Evolutionary conservation across 306 rosid species (phyloP).

Genomic region (Inga leiocalycina): DNA sequence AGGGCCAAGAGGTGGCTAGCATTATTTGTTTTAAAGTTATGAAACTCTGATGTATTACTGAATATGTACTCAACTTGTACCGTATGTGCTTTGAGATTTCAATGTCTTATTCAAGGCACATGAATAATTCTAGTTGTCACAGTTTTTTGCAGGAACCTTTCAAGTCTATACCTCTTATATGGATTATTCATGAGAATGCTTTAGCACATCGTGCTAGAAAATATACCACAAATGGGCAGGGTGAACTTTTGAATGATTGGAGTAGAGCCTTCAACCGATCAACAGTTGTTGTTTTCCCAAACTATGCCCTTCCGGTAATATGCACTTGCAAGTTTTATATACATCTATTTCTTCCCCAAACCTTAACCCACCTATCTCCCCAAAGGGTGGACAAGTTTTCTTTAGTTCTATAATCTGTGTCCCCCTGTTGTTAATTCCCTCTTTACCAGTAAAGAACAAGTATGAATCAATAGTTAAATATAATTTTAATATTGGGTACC

Average conservation of each 20-base stretch:
- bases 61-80: neutral
- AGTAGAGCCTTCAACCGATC: constrained; percentile 84
- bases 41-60: neutral
- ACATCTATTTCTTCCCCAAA: neutral
- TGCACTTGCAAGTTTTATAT: constrained; percentile 30
- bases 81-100: constrained; percentile 6
- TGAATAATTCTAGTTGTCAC: constrained; percentile 68
- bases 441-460: constrained; percentile 13
- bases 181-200: constrained; percentile 78
- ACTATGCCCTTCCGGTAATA: constrained; percentile 88
- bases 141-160: constrained; percentile 98
- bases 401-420: constrained; percentile 1
- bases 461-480: neutral
- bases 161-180: constrained; percentile 83
- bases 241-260: constrained; percentile 87
- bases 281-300: constrained; percentile 90
- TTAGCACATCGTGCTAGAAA: constrained; percentile 76
- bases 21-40: neutral
- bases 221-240: constrained; percentile 54
- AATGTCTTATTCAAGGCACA: constrained; percentile 39
- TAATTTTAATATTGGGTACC: constrained; percentile 9
- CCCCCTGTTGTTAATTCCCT: constrained; percentile 21
- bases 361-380: neutral
- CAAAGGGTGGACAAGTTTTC: neutral
- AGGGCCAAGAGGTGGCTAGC: neutral